Base-by-base conservation (phyloP, 2,329 filamentous ascomycete genomes). In the Sclerotinia spermophila region DNA sequence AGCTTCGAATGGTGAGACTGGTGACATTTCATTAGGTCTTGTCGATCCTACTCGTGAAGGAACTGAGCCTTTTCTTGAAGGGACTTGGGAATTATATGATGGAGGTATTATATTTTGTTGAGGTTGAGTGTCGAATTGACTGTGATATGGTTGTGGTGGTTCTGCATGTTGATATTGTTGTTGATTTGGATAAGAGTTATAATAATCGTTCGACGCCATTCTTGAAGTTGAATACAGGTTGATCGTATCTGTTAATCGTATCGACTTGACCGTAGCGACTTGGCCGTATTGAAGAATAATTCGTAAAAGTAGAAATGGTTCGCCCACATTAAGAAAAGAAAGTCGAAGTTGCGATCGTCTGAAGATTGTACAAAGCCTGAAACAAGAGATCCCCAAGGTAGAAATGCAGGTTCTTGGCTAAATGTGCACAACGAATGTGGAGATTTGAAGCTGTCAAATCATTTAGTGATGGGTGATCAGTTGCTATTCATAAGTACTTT, bases 1-100 rank as follows among this genome's bases (percentile, higher is more conserved):
- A 62, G 86, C 86, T 69, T 88, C 86, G 78, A 91, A 90, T 15
- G 89, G 89, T 30, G 87, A 86, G 27, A 85, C 76, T 1, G 76
- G 75, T 7, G 75, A 75, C 27, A 58, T 38, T 21, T 60, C 69
- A 27, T 45, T 21, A 30, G 66, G 60, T 68, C 55, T 72, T 42
- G 67, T n/a, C 51, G 35, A 74, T 70, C 48, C 35, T 61, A 66
- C 68, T 64, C 71, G 73, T 45, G 72, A 71, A n/a, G 69, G 70
- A 35, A 51, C 27, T n/a, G 61, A 64, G 42, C 24, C 30, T 38
- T 71, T 58, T 69, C 70, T 74, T 44, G 74, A 74, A 19, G 76
- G 76, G 38, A 73, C 69, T 68, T 75, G 72, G 17, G 77, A 73
- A 51, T 75, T 71, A 66, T 79, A 75, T 65, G 77, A 72, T 21